A percentile compares a stretch with the other conserved stretches of the same genome.
phyloP scores from a whole-genome alignment of 345 rosid genomes.

The Eucalyptus erythrocorys region DNA sequence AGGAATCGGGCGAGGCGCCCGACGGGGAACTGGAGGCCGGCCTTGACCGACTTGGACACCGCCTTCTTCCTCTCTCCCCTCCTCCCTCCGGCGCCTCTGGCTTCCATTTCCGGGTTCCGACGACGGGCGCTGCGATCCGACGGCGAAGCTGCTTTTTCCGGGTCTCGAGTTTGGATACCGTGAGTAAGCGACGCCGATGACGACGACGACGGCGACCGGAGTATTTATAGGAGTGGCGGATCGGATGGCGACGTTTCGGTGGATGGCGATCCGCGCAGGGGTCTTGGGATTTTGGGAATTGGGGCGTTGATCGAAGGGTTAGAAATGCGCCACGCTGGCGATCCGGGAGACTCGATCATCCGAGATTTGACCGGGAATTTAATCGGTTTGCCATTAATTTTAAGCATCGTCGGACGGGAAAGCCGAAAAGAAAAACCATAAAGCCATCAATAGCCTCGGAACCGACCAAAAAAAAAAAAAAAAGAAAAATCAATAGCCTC shows the following conservation, averaged over 20 bases:
- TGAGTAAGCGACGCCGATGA: not conserved
- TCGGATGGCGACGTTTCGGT: not conserved
- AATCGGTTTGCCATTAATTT: not conserved
- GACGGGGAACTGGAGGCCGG: slow-evolving; percentile 78
- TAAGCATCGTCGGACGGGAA: not conserved
- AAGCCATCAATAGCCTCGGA: not conserved
- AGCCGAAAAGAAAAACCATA: not conserved
- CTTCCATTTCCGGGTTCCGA: slow-evolving; percentile 26
- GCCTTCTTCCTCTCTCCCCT: slow-evolving; percentile 50
- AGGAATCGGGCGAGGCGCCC: slow-evolving; percentile 62
- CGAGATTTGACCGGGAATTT: not conserved
- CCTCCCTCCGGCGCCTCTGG: slow-evolving; percentile 53
- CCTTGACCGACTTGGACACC: slow-evolving; percentile 47
- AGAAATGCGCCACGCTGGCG: slow-evolving; percentile 5
- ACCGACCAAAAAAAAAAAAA: too few relatives aligned
- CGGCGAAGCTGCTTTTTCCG: not conserved
- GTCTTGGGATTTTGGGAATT: not conserved
- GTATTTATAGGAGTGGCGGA: not conserved
- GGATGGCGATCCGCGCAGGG: not conserved
- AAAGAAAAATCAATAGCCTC: not conserved
- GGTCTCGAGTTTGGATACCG: not conserved
- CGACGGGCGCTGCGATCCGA: not conserved
- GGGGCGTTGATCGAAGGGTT: not conserved
- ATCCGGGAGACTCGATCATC: not conserved
- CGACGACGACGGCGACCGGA: not conserved